phyloP scores from a whole-genome alignment of 805 yeast genomes.

The Teunomyces aglyptinius region DNA sequence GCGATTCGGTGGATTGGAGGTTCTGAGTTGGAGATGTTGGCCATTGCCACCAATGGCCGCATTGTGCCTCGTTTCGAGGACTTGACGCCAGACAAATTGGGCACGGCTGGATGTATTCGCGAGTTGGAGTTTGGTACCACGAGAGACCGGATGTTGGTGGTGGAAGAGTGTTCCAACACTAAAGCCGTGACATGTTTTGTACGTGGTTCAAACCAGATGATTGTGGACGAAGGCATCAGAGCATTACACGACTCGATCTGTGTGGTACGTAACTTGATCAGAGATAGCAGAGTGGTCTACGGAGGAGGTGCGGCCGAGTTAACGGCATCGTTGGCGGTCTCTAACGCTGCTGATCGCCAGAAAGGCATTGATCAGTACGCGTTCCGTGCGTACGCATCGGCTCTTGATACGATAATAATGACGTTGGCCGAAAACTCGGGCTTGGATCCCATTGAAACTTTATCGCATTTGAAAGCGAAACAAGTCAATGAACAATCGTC shows the following conservation, averaged over 20 bases:
- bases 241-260: constrained; percentile 96
- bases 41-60: constrained; percentile 96
- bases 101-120: constrained; percentile 78
- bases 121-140: constrained; percentile 97
- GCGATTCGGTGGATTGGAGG: constrained; percentile 99
- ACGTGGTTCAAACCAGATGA: constrained; percentile 97
- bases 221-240: constrained; percentile 93
- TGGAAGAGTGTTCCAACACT: constrained; percentile 84
- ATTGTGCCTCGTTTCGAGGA: constrained; percentile 98
- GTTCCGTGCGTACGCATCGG: constrained; percentile 89
- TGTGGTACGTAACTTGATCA: constrained; percentile 92
- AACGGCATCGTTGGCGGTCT: constrained; percentile 85
- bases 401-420: constrained; percentile 90
- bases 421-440: constrained; percentile 97
- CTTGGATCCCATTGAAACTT: constrained; percentile 85
- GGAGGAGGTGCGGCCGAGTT: constrained; percentile 99
- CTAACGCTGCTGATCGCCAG: constrained; percentile 88
- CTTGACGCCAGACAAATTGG: constrained; percentile 75
- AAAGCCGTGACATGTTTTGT: constrained; percentile 90
- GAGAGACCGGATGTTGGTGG: constrained; percentile 90
- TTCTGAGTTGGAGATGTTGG: constrained; percentile 90
- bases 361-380: constrained; percentile 97
- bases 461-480: constrained; percentile 77
- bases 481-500: constrained; percentile 74
- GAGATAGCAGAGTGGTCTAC: constrained; percentile 92